These are phyloP conservation scores for Trichomonascaceae sp. DNA, from an alignment of 1,139 yeast genomes.

Conservation along the genomic window DNA sequence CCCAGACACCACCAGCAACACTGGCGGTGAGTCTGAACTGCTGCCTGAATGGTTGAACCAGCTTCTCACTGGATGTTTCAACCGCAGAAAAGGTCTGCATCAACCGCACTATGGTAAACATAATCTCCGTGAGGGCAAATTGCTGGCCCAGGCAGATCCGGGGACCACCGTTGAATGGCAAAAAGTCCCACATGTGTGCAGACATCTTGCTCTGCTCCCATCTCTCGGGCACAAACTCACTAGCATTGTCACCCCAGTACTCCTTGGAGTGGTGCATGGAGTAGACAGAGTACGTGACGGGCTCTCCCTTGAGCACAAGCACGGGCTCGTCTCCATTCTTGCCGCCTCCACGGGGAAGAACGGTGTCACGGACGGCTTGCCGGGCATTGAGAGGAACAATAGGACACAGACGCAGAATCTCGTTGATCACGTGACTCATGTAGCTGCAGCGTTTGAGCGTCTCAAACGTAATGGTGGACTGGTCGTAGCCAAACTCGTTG, in stretches of 20 bases:
- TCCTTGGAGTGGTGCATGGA: conserved; percentile 34
- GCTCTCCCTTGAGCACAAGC: conserved; percentile 35
- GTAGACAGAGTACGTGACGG: conserved; percentile 33
- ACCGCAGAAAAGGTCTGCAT: conserved; percentile 21
- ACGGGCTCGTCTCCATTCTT: conserved; percentile 31
- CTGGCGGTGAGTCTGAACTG: conserved; percentile 7
- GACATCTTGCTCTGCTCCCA: conserved; percentile 23
- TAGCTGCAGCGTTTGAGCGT: conserved; percentile 37
- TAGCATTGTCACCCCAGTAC: conserved; percentile 38
- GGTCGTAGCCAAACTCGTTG: conserved; percentile 16
- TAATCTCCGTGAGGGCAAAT: conserved; percentile 44
- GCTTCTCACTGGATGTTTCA: conserved; percentile 2
- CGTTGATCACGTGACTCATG: conserved; percentile 37
- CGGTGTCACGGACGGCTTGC: conserved; percentile 33
- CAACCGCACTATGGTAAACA: conserved; percentile 34
- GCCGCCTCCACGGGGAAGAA: conserved; percentile 44
- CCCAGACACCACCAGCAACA: conserved; percentile 9
- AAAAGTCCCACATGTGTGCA: conserved; percentile 32
- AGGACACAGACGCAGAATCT: conserved; percentile 41
- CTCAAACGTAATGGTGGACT: conserved; percentile 30
- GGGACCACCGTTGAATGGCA: conserved; percentile 51
- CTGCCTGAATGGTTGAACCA: conserved; percentile 1
- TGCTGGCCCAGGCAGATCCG: conserved; percentile 49
- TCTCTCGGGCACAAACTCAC: conserved; percentile 38
- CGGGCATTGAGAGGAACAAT: conserved; percentile 43